Evolutionary conservation across 768 basidiomycete genomes (phyloP), one percentile per base, ranked within the genome.

Genomic region (Suillus discolor): DNA sequence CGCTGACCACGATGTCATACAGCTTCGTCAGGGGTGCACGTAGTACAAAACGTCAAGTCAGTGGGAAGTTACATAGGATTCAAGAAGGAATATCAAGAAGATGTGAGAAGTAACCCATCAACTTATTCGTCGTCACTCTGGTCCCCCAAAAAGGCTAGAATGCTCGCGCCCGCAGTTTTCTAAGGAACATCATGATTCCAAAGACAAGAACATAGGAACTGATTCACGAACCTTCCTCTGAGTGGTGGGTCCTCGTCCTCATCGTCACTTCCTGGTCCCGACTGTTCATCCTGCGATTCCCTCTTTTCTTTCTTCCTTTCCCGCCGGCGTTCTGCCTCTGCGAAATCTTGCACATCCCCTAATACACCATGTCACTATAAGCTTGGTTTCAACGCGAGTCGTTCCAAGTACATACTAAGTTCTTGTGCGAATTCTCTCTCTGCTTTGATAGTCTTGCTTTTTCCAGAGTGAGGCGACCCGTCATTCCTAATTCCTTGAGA

Each of bases 341-440:
- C 89, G 65, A 93, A 94, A 60, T 84, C 81, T 67, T 87, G 79
- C 23, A 94, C 92, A 67, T 94, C 93, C 83, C 88, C 93, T 93
- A 74, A 57, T 16, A 61, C 39, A 44, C 18, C 57, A 61, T 6
- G 16, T 42, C 11, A 47, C 38, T 28, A 16, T 47, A 28, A 42
- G 31, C 15, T 39, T 7, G 61, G 36, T 62, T 44, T 8, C 62
- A 34, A 51, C 6, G 45, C 23, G 3, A 23, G 28, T 55, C 34
- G 55, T 34, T 51, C 16, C 57, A 64, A 38, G 28, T 28, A 81
- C 86, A 39, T 69, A 96, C 94, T 84, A 23, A 95, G 82, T 72
- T 96, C 93, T 66, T 92, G 81, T 28, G 85, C 89, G 7, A 94
- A 74, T 73, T 96, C 96, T 54, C 93, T 81, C 71, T 85, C 85